A percentile compares a stretch with the other conserved stretches of the same genome.
Evolutionary conservation across 331 rosid species (phyloP).

Genomic region (Acacia pycnantha): DNA sequence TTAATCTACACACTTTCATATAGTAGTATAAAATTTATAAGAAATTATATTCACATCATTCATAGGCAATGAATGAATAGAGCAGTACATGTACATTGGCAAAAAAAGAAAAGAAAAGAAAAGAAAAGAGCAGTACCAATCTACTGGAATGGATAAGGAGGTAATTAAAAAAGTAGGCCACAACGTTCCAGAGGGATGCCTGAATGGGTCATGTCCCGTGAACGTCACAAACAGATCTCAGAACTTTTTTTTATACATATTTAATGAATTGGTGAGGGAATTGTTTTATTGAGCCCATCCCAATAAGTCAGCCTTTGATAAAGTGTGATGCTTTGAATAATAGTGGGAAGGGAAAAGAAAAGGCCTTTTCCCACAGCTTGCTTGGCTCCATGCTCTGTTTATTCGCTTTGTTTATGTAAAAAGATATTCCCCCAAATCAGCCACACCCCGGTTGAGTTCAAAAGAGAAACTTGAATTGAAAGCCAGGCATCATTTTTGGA

Average conservation of each 20-base stretch:
- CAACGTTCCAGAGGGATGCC: not conserved
- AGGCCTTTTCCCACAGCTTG: constrained; percentile 12
- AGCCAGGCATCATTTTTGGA: constrained; percentile 28
- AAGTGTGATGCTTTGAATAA: constrained; percentile 22
- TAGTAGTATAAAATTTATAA: not conserved
- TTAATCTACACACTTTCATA: not conserved
- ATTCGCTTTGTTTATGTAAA: constrained; percentile 33
- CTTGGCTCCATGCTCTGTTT: constrained; percentile 17
- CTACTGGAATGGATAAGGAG: constrained; percentile 25
- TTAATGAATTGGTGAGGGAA: not conserved
- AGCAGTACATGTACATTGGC: not conserved
- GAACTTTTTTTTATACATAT: not conserved
- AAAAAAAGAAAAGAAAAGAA: no score
- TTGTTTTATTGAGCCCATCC: constrained; percentile 41
- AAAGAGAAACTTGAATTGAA: constrained; percentile 34
- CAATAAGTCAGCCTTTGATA: constrained; percentile 40
- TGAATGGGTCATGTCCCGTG: not conserved
- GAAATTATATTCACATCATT: not conserved
- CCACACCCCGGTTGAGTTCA: not conserved
- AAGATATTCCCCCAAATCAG: constrained; percentile 7
- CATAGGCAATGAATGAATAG: not conserved
- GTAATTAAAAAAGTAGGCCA: constrained; percentile 19
- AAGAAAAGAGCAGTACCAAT: not conserved
- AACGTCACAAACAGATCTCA: not conserved
- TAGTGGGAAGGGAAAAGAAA: not conserved